phyloP scores from a whole-genome alignment of 2,329 filamentous ascomycete genomes.

The Fusarium sp. region DNA sequence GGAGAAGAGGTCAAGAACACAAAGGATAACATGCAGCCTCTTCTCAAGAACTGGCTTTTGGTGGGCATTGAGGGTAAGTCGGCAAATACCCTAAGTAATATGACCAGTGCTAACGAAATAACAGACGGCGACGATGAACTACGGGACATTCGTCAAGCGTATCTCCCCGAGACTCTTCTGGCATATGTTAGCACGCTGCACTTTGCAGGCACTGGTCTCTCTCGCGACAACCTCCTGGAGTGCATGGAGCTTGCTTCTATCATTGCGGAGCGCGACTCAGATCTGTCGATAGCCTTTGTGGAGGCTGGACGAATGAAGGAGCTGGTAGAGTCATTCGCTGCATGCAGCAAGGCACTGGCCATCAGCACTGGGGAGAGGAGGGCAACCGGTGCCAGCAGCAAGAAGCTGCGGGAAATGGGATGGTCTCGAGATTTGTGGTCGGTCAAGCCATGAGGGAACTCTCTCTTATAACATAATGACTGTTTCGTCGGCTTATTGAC shows the following conservation, averaged over 20 bases:
- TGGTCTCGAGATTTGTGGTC: constrained; percentile 75
- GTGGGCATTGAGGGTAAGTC: constrained; percentile 66
- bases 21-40: constrained; percentile 68
- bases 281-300: constrained; percentile 74
- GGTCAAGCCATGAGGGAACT: constrained; percentile 53
- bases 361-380: constrained; percentile 68
- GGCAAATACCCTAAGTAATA: neutral
- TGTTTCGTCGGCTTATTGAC: constrained; percentile 2
- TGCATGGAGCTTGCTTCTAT: constrained; percentile 87
- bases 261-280: constrained; percentile 78
- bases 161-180: constrained; percentile 87
- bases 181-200: constrained; percentile 86
- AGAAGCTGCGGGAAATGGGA: constrained; percentile 71
- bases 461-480: constrained; percentile 1
- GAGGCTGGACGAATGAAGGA: constrained; percentile 78
- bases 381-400: constrained; percentile 62
- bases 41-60: constrained; percentile 75
- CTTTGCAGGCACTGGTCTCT: constrained; percentile 79
- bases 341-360: constrained; percentile 78
- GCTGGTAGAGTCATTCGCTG: constrained; percentile 80
- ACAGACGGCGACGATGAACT: constrained; percentile 72
- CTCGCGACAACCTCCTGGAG: constrained; percentile 81
- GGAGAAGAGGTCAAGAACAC: constrained; percentile 66
- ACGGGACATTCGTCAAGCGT: constrained; percentile 75
- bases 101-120: constrained; percentile 20